Base-by-base conservation (phyloP, 2,329 filamentous ascomycete species). In the Fusarium hostae region DNA sequence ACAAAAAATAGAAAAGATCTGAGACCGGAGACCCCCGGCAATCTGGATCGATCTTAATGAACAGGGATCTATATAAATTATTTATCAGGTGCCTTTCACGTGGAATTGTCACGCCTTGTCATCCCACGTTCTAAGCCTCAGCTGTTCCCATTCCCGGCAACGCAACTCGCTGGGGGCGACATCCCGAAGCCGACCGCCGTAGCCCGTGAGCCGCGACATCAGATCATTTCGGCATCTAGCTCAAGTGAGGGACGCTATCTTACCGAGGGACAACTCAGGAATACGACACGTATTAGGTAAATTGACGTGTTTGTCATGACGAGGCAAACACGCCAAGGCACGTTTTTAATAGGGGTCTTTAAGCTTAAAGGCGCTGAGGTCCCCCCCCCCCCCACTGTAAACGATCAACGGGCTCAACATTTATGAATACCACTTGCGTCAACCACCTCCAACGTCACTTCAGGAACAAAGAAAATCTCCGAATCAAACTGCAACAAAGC, bases 181-280 rank as follows among this genome's bases (percentile, higher is more conserved):
- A 52, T 52, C 56, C 72, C 71, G 73, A 68, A 72, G 63, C 65
- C 73, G 72, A 66, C 63, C 70, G 40, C 32, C 32, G 56, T 52
- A 73, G 65, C 75, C 55, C 30, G 54, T 57, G 47, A 43, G 20
- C 32, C 32, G n/a, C 44, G 51, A 60, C 54, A 75, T 76, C 74
- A 70, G 60, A 65, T 59, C 63, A 65, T 66, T 57, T 57, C 52
- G 63, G 44, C 57, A 62, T 62, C 43, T 30, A 32, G 34, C 5
- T 50, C n/a, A 34, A 18, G 18, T 22, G 39, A 59, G 26, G 40
- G 48, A 52, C 34, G 58, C 47, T 76, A 34, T 50, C 47, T 34
- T 50, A 61, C 75, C 71, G 75, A 76, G 75, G 73, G 57, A 41
- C 66, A 65, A 50, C 45, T 59, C 50, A 56, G 40, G 39, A 73